Percentiles rank a stretch among this genome's conserved stretches.
These are phyloP conservation scores for Flaveria sonorensis DNA, from an alignment of 129 eudicot genomes.

Conservation along the genomic window DNA sequence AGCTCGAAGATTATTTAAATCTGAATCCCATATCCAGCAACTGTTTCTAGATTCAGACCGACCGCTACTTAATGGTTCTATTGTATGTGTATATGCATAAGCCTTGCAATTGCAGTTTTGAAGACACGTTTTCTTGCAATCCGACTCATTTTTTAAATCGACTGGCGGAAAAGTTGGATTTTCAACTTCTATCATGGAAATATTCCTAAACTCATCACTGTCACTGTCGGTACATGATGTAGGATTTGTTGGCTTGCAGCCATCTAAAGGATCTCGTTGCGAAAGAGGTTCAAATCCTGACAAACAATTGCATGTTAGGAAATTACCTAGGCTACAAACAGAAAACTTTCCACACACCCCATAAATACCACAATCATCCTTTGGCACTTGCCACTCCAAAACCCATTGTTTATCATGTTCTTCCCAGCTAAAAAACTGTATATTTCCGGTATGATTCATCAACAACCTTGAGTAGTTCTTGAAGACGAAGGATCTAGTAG, in stretches of 20 bases:
- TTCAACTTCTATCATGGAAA: background rate
- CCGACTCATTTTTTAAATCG: background rate
- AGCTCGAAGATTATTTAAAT: conserved; percentile 2
- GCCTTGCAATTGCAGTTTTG: conserved; percentile 19
- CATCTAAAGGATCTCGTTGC: conserved; percentile 7
- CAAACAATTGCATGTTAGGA: conserved; percentile 38
- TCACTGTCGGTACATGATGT: background rate
- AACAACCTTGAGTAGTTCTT: conserved; percentile 29
- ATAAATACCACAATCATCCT: conserved; percentile 24
- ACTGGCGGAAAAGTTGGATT: background rate
- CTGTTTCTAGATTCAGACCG: background rate
- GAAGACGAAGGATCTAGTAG: background rate
- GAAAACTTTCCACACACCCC: conserved; percentile 36
- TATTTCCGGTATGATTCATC: conserved; percentile 31
- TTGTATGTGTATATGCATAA: conserved; percentile 16
- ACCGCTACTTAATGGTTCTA: background rate
- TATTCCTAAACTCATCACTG: background rate
- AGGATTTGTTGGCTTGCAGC: conserved; percentile 20
- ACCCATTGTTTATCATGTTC: background rate
- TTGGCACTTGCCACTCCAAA: conserved; percentile 34
- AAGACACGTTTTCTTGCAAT: conserved; percentile 25
- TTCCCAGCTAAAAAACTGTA: conserved; percentile 23
- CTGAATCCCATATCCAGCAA: conserved; percentile 36
- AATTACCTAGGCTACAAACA: background rate
- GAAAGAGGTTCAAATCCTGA: conserved; percentile 25